These are phyloP conservation scores for Podochytrium sp. DNA, from an alignment of 192 early-diverging fungal genomes.

Conservation along the genomic window DNA sequence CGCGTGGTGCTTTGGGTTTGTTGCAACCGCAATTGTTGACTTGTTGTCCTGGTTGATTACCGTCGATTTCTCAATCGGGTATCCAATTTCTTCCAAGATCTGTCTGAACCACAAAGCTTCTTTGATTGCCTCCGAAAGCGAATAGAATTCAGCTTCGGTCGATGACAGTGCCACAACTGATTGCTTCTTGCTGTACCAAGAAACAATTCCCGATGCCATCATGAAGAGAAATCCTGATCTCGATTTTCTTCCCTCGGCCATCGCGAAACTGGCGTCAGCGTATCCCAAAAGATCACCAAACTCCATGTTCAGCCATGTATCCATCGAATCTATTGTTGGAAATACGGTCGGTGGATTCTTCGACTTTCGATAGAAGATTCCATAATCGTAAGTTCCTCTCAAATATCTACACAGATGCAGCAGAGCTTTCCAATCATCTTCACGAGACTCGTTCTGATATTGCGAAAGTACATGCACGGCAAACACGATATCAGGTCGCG, in stretches of 20 bases:
- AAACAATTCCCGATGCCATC: background rate
- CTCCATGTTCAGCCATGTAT: background rate
- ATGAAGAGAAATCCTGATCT: background rate
- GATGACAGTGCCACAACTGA: conserved; percentile 20
- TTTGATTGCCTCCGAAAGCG: conserved; percentile 16
- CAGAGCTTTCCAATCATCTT: conserved; percentile 1
- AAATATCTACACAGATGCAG: conserved; percentile 15
- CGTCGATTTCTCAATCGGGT: background rate
- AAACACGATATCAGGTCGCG: conserved; percentile 3
- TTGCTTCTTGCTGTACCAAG: conserved; percentile 30
- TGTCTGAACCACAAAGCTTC: conserved; percentile 18
- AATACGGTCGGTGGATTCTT: background rate
- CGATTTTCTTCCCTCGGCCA: background rate
- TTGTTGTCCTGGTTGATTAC: conserved; percentile 1
- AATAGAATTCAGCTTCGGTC: conserved; percentile 32
- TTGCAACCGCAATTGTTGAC: conserved; percentile 18
- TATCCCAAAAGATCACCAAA: background rate
- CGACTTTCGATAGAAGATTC: conserved; percentile 6
- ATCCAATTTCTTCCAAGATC: conserved; percentile 8
- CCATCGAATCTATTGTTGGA: background rate
- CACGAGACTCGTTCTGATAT: background rate
- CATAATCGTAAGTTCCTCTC: conserved; percentile 8
- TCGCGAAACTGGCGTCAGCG: conserved; percentile 7
- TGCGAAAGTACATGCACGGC: background rate
- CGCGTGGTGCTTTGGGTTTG: conserved; percentile 37